Evolutionary conservation across 345 rosid species (phyloP).

Genomic region (Dipteronia dyeriana): DNA sequence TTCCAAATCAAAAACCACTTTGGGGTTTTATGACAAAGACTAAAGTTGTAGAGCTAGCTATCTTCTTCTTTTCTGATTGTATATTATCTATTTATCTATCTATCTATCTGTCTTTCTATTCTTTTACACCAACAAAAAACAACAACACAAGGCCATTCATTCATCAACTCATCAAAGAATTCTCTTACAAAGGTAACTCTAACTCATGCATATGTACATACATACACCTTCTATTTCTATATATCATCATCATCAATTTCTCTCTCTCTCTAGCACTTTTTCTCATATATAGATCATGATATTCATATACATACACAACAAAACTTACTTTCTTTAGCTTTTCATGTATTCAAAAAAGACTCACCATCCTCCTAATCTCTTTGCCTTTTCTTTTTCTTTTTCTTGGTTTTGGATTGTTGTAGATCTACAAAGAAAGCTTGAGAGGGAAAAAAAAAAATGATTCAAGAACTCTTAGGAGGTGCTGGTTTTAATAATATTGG

Average conservation of each 20-base stretch:
- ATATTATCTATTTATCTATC: constrained; percentile 3
- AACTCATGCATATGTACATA: constrained; percentile 18
- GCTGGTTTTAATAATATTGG: constrained; percentile 34
- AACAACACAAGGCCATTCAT: constrained; percentile 21
- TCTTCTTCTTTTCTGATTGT: constrained; percentile 9
- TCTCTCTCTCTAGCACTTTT: background rate
- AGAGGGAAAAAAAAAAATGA: constrained; percentile 43
- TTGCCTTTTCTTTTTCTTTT: constrained; percentile 33
- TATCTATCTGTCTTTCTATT: constrained; percentile 24
- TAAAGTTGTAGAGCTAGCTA: constrained; percentile 11
- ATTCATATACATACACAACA: constrained; percentile 30
- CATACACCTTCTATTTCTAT: constrained; percentile 8
- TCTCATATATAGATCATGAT: constrained; percentile 15
- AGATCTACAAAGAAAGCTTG: constrained; percentile 42
- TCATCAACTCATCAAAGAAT: constrained; percentile 4
- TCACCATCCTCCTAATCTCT: constrained; percentile 21
- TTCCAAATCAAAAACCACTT: constrained; percentile 33
- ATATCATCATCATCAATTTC: background rate
- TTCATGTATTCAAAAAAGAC: constrained; percentile 43
- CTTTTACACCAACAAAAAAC: constrained; percentile 23
- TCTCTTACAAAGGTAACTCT: constrained; percentile 32
- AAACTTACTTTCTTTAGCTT: constrained; percentile 42
- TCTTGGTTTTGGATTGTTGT: constrained; percentile 62
- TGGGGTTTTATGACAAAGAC: constrained; percentile 15
- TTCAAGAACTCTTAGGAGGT: constrained; percentile 69